Percentiles rank a stretch among this genome's conserved stretches.
Conservation (phyloP, 306 rosid species). For the Inga laurina region DNA sequence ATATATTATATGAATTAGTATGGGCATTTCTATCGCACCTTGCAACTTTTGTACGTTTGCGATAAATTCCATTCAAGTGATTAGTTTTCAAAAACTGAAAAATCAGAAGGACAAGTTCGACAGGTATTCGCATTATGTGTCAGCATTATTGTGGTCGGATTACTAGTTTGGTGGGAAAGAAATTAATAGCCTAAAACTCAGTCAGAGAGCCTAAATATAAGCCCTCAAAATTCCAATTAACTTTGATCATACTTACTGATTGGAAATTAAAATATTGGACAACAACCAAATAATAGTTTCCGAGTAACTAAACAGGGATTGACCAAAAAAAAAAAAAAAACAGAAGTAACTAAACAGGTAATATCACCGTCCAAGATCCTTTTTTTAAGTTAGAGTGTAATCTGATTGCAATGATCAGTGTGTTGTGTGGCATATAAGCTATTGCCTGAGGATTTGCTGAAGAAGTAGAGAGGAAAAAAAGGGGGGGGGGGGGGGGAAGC, state of each 20-base stretch:
- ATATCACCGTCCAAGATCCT: conserved; percentile 10
- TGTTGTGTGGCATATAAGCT: not conserved
- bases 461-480: conserved; percentile 34
- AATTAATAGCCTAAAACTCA: conserved; percentile 11
- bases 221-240: not conserved
- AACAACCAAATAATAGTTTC: not conserved
- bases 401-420: not conserved
- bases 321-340: not conserved
- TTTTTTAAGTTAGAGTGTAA: conserved; percentile 3
- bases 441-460: conserved; percentile 40
- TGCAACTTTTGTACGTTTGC: not conserved
- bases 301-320: not conserved
- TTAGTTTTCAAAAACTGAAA: not conserved
- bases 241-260: not conserved
- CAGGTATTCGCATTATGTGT: too few relatives aligned
- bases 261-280: not conserved
- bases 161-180: not conserved
- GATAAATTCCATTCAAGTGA: not conserved
- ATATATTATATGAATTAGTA: not conserved
- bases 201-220: not conserved
- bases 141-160: not conserved
- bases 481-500: conserved; percentile 27
- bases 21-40: not conserved
- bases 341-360: not conserved
- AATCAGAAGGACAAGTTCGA: not conserved